Base-by-base conservation (phyloP, 768 basidiomycete genomes). In the Lentinula sp. region DNA sequence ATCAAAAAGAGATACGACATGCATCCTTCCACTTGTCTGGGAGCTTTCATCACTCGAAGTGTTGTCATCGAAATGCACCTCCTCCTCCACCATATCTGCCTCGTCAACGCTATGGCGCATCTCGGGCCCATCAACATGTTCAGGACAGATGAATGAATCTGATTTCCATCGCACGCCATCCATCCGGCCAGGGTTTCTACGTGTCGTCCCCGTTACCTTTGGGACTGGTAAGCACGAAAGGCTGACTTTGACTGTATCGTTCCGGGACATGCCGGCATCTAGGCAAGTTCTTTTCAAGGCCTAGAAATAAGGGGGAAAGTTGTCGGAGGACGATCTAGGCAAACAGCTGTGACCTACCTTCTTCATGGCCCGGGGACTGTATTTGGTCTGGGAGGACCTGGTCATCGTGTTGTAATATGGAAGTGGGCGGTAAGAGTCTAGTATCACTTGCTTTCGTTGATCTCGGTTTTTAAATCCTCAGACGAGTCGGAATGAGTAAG, bases 91-190 rank as follows among this genome's bases (percentile, higher is more conserved):
- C 28, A 28, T 28, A 28, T 28, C 28, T 28, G 11, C n/a, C 3
- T 55, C 53, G 53, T 55, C 23, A 21, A 32, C 11, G 6, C 21
- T 1, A 23, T 18, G n/a, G 45, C 28, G 28, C 28, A 28, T 3
- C 28, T 28, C 39, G 11, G 28, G 23, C 23, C 31, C 43, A 49
- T 48, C 57, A 23, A 59, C 46, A 35, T n/a, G 40, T 5, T 59
- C 45, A 13, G 45, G 28, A 32, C 57, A 59, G 21, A 48, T 48
- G 37, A 59, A 48, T 21, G 45, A 59, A 49, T 32, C 18, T 34
- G 57, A 23, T 50, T 49, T 59, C 57, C 57, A 57, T 15, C 10
- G 32, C 23, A 45, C 21, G 8, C 57, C 57, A 21, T 57, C 57
- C 42, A 45, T 59, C 13, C 57, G 31, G 28, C 57, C 43, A 23